Evolutionary conservation across 768 basidiomycete species (phyloP).

Genomic region (Mycena leptocephala): DNA sequence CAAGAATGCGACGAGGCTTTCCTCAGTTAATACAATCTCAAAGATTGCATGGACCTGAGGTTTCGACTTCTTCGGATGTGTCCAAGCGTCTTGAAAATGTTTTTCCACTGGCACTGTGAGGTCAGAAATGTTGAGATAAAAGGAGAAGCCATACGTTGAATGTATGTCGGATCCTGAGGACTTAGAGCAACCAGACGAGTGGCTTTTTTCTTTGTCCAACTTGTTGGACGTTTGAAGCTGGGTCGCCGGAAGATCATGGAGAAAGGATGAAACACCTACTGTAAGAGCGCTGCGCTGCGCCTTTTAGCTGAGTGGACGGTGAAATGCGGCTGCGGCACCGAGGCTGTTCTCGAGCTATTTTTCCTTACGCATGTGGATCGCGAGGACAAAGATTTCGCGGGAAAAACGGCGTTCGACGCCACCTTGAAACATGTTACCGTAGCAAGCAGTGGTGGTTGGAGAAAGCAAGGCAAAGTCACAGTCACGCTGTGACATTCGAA

Average conservation of each 20-base stretch:
- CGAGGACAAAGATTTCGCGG: conserved; percentile 5
- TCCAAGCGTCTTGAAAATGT: conserved; percentile 70
- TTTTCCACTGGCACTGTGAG: conserved; percentile 57
- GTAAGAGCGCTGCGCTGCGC: conserved; percentile 1
- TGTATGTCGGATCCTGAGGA: conserved; percentile 26
- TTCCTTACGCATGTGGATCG: conserved; percentile 18
- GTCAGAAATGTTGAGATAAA: background rate
- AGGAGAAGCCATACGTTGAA: conserved; percentile 7
- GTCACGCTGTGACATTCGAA: background rate
- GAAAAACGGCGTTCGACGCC: background rate
- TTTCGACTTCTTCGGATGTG: conserved; percentile 66
- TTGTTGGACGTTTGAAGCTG: conserved; percentile 16
- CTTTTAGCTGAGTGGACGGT: conserved; percentile 29
- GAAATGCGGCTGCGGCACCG: conserved; percentile 26
- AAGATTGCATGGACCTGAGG: conserved; percentile 68
- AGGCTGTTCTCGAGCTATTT: background rate
- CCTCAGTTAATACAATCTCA: conserved; percentile 65
- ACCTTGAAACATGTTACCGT: conserved; percentile 2
- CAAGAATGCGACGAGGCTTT: conserved; percentile 61
- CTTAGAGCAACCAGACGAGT: conserved; percentile 28
- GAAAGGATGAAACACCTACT: conserved; percentile 18
- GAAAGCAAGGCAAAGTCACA: conserved; percentile 8
- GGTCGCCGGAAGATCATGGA: conserved; percentile 19
- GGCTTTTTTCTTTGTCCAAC: conserved; percentile 25
- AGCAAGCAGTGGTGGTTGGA: background rate